phyloP scores from a whole-genome alignment of 2,329 filamentous ascomycete species.

The Lachnellula willkommii region DNA sequence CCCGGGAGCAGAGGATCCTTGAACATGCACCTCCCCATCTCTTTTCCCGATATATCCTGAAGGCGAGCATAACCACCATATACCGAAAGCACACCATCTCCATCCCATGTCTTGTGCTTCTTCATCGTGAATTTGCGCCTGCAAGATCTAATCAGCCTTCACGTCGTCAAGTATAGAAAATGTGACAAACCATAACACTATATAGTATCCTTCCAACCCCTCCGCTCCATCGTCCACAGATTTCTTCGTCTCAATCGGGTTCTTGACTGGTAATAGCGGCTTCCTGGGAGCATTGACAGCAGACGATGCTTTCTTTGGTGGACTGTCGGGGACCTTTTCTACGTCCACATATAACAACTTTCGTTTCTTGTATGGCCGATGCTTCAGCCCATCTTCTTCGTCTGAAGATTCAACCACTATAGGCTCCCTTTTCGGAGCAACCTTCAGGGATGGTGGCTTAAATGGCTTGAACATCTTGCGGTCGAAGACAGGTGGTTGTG shows the following conservation, averaged over 20 bases:
- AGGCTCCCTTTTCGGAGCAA: slow-evolving; percentile 9
- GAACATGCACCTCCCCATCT: slow-evolving; percentile 54
- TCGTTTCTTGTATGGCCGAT: slow-evolving; percentile 25
- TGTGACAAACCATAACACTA: slow-evolving; percentile 29
- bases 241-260: slow-evolving; percentile 16
- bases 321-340: slow-evolving; percentile 13
- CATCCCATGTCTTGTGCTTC: slow-evolving; percentile 75
- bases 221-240: slow-evolving; percentile 1
- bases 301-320: slow-evolving; percentile 15
- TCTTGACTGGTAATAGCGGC: slow-evolving; percentile 28
- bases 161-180: background rate
- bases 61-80: slow-evolving; percentile 53
- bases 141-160: slow-evolving; percentile 4
- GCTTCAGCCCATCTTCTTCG: slow-evolving; percentile 13
- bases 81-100: slow-evolving; percentile 60
- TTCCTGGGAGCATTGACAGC: slow-evolving; percentile 27
- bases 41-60: slow-evolving; percentile 57
- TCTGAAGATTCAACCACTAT: slow-evolving; percentile 16
- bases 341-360: slow-evolving; percentile 24
- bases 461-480: slow-evolving; percentile 32
- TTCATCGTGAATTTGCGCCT: slow-evolving; percentile 66
- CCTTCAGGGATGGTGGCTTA: slow-evolving; percentile 28
- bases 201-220: slow-evolving; percentile 29
- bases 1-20: slow-evolving; percentile 54
- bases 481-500: background rate